Percentiles rank a stretch among this genome's conserved stretches.
These are phyloP conservation scores for Hamiltosporidium magnivora DNA, from an alignment of 371 early-diverging fungal genomes.

Conservation along the genomic window DNA sequence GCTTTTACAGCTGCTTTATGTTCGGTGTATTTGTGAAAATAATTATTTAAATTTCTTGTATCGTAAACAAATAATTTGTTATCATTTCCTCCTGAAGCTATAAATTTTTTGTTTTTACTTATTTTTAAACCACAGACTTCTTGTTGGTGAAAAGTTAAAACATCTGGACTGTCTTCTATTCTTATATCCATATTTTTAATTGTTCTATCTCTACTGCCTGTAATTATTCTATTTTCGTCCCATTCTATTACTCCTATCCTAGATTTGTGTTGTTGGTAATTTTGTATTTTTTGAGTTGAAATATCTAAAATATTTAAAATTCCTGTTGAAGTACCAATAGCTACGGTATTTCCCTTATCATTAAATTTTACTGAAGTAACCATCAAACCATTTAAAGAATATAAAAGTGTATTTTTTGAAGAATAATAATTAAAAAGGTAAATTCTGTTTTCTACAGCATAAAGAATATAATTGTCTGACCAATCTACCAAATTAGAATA, in stretches of 20 bases:
- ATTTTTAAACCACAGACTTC: constrained; percentile 55
- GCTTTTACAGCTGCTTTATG: constrained; percentile 57
- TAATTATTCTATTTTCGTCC: constrained; percentile 28
- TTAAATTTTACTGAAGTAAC: constrained; percentile 34
- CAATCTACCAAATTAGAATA: constrained; percentile 55
- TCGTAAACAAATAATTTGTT: constrained; percentile 54
- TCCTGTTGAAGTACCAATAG: constrained; percentile 23
- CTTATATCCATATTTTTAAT: constrained; percentile 50
- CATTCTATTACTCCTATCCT: constrained; percentile 52
- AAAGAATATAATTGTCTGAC: constrained; percentile 46
- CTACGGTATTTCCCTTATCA: background rate
- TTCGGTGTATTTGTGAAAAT: constrained; percentile 11
- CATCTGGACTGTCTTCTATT: background rate
- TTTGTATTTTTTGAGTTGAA: constrained; percentile 9
- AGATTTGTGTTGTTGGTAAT: constrained; percentile 33
- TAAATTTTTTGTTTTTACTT: constrained; percentile 17
- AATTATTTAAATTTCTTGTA: constrained; percentile 15
- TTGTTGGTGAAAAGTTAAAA: constrained; percentile 40
- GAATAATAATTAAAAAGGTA: constrained; percentile 47
- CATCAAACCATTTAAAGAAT: constrained; percentile 9
- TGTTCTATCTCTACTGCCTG: constrained; percentile 53
- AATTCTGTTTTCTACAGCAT: constrained; percentile 40
- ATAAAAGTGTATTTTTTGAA: constrained; percentile 19
- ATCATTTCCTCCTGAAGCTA: constrained; percentile 57
- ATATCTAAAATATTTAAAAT: constrained; percentile 27